These are phyloP conservation scores for Trametes pubescens DNA, from an alignment of 1,284 basidiomycete species.

Conservation along the genomic window DNA sequence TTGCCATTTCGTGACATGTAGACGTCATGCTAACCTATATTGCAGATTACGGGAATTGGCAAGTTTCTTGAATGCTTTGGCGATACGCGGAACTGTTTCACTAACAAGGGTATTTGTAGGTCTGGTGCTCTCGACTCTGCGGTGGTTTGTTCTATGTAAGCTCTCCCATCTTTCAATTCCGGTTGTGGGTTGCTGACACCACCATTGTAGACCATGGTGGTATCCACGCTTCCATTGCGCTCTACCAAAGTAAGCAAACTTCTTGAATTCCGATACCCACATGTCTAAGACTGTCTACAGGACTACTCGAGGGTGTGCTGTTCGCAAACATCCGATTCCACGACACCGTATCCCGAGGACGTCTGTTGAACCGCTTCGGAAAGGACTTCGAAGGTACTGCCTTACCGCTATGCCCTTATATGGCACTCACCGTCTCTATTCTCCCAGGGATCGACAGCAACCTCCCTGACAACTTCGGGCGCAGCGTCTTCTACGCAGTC, in stretches of 20 bases:
- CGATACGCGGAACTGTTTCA: background rate
- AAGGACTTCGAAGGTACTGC: slow-evolving; percentile 88
- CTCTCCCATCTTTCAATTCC: slow-evolving; percentile 6
- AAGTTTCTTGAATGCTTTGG: slow-evolving; percentile 42
- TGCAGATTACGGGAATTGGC: slow-evolving; percentile 28
- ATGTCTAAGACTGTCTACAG: slow-evolving; percentile 42
- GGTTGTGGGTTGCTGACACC: background rate
- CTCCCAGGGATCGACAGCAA: slow-evolving; percentile 82
- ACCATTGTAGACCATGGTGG: slow-evolving; percentile 63
- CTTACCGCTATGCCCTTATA: background rate
- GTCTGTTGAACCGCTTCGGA: slow-evolving; percentile 89
- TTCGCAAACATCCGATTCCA: slow-evolving; percentile 95
- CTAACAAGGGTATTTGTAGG: slow-evolving; percentile 44
- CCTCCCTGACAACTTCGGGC: slow-evolving; percentile 87
- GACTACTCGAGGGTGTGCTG: slow-evolving; percentile 83
- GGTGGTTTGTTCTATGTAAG: slow-evolving; percentile 75
- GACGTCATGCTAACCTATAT: background rate
- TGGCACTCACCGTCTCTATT: slow-evolving; percentile 4
- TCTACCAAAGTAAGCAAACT: slow-evolving; percentile 70
- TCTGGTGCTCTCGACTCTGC: slow-evolving; percentile 68
- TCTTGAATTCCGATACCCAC: slow-evolving; percentile 22
- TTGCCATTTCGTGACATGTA: slow-evolving; percentile 18
- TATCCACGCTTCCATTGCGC: slow-evolving; percentile 70
- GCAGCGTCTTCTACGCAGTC: slow-evolving; percentile 70
- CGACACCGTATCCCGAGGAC: slow-evolving; percentile 89